Evolutionary conservation across 805 yeast species (phyloP).

Genomic region (Ogataea corticis): DNA sequence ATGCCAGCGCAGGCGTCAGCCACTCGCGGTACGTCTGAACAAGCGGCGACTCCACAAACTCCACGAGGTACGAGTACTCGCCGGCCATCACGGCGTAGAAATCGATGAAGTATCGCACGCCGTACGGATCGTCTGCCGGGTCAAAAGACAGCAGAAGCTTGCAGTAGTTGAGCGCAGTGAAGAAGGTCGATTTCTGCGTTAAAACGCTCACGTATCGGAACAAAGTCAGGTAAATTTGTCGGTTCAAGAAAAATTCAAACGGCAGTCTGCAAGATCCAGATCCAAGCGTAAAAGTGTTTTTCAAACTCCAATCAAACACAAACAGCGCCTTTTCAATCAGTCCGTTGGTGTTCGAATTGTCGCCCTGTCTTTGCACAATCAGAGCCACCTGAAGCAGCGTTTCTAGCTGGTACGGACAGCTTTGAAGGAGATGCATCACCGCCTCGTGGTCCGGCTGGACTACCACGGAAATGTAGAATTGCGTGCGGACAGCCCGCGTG

Average conservation of each 20-base stretch:
- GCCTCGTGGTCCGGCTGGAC: constrained; percentile 80
- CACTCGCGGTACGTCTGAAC: constrained; percentile 59
- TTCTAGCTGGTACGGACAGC: constrained; percentile 72
- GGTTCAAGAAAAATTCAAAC: constrained; percentile 68
- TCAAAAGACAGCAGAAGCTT: constrained; percentile 64
- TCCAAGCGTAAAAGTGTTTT: constrained; percentile 56
- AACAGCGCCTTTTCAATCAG: constrained; percentile 75
- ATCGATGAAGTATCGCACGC: constrained; percentile 81
- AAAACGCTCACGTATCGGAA: constrained; percentile 71
- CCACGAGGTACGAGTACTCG: constrained; percentile 62
- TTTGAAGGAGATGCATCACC: constrained; percentile 56
- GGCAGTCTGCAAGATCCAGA: constrained; percentile 68
- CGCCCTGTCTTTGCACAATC: constrained; percentile 75
- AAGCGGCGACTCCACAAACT: constrained; percentile 57
- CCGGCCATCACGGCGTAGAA: constrained; percentile 68
- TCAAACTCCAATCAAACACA: constrained; percentile 74
- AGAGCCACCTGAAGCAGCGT: constrained; percentile 78
- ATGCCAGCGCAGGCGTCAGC: constrained; percentile 72
- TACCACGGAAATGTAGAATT: constrained; percentile 58
- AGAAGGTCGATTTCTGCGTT: constrained; percentile 74
- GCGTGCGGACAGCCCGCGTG: constrained; percentile 41
- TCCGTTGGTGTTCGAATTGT: constrained; percentile 69
- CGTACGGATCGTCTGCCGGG: constrained; percentile 82
- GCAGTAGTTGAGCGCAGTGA: constrained; percentile 75
- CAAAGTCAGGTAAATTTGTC: constrained; percentile 73